Evolutionary conservation across 768 basidiomycete genomes (phyloP), one percentile per base, ranked within the genome.

Genomic region (Calocybe indica): DNA sequence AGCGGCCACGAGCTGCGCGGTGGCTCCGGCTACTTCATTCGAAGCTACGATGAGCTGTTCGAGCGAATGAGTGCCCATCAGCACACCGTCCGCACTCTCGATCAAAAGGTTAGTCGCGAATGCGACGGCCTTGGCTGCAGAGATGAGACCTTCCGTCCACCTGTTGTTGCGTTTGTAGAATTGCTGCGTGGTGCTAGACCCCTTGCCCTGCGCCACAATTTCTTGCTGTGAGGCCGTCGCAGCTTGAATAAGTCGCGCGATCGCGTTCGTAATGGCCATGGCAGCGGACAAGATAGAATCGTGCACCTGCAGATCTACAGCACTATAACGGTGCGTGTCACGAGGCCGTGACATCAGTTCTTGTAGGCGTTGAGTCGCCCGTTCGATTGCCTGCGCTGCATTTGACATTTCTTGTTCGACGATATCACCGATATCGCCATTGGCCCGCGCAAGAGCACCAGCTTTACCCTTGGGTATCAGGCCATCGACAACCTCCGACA

Each of bases 101-200:
- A 99, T 99, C 51, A 99, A 81, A 49, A 97, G 69, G 54, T 82
- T 89, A 32, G 96, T 98, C 7, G 96, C 93, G 57, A 94, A 96
- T 2, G 96, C 96, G 46, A 99, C 96, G 7, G 96, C 80, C 66
- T 96, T 97, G 13, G 96, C 96, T 33, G 96, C 96, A 33, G 92
- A 95, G 58, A 98, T 93, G 55, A 99, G 84, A 55, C 96, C 96
- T 65, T 99, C 96, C 38, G 96, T 99, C 96, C 96, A 99, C 51
- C 96, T 80, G 67, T 98, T 98, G 81, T 99, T 97, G 51, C 91
- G 85, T 73, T 99, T 99, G 79, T 98, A 99, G 78, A 99, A 99
- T 59, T 97, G 95, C 64, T 95, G 92, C 13, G 75, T 82, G 15
- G 93, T 80, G 65, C 84, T 92, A 13, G 93, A 89, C 6, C 96